phyloP scores from a whole-genome alignment of 176 grass and related monocot genomes.

The Zea mays region DNA sequence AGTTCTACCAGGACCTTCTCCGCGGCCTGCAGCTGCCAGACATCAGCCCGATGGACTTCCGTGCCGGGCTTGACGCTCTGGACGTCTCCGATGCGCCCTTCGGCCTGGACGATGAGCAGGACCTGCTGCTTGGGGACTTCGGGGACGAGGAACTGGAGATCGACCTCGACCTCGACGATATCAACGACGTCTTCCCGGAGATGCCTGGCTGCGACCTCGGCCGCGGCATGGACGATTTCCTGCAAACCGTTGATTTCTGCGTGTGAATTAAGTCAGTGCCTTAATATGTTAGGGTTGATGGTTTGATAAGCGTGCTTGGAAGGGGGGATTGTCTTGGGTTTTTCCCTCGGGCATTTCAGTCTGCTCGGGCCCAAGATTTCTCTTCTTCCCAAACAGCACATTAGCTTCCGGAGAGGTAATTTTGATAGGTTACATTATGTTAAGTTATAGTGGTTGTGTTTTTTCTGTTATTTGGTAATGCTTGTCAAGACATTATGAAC shows the following conservation, averaged over 20 bases:
- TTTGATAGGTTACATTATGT: conserved; percentile 49
- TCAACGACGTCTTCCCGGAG: conserved; percentile 42
- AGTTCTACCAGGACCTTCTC: conserved; percentile 48
- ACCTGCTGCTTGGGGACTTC: conserved; percentile 33
- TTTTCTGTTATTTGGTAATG: neutral
- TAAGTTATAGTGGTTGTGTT: conserved; percentile 39
- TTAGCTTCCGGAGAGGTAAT: conserved; percentile 36
- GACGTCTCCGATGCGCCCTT: conserved; percentile 28
- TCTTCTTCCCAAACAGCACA: conserved; percentile 15
- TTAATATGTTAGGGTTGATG: conserved; percentile 24
- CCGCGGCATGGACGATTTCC: conserved; percentile 47
- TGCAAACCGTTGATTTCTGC: conserved; percentile 47
- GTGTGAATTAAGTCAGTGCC: conserved; percentile 36
- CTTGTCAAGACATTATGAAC: conserved; percentile 46
- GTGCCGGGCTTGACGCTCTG: conserved; percentile 32
- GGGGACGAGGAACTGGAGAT: conserved; percentile 42
- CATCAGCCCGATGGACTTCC: conserved; percentile 56
- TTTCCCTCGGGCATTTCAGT: conserved; percentile 45
- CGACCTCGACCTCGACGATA: conserved; percentile 40
- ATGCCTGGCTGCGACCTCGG: conserved; percentile 34
- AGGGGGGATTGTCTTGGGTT: conserved; percentile 49
- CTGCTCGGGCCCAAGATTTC: conserved; percentile 38
- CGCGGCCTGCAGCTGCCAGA: conserved; percentile 39
- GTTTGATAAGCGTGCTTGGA: conserved; percentile 33
- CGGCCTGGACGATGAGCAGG: conserved; percentile 35